These are phyloP conservation scores for Actinidia arguta DNA, from an alignment of 179 eudicot species.

Conservation along the genomic window DNA sequence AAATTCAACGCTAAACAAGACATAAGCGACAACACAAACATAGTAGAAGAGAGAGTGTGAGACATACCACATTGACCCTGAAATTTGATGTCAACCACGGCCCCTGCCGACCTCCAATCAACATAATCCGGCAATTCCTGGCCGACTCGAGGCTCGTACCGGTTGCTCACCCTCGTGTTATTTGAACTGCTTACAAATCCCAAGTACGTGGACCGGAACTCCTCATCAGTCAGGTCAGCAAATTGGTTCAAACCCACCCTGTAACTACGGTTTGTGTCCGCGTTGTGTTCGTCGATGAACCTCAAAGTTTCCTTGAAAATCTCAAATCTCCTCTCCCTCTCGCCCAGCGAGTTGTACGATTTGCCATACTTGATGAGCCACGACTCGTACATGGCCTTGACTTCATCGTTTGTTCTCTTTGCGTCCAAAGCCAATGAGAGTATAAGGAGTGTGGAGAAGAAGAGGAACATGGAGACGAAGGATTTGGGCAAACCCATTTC, in stretches of 20 bases:
- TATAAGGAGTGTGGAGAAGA: too few relatives aligned
- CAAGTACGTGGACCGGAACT: constrained; percentile 62
- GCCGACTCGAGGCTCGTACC: constrained; percentile 44
- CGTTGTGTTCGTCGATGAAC: constrained; percentile 87
- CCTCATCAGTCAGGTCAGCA: constrained; percentile 74
- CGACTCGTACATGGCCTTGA: too few relatives aligned
- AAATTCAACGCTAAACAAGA: too few relatives aligned
- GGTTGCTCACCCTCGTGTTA: too few relatives aligned
- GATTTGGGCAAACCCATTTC: too few relatives aligned
- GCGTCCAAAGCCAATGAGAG: too few relatives aligned
- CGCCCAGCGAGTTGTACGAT: constrained; percentile 65
- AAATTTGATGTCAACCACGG: constrained; percentile 67
- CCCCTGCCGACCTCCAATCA: constrained; percentile 76
- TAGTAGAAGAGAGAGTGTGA: too few relatives aligned
- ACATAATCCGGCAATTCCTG: constrained; percentile 58
- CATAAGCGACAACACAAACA: too few relatives aligned
- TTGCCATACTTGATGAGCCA: constrained; percentile 81
- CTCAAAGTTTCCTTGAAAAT: constrained; percentile 84
- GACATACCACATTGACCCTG: constrained; percentile 75
- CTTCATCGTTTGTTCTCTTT: too few relatives aligned
- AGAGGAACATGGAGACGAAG: too few relatives aligned
- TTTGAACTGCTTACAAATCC: constrained; percentile 57
- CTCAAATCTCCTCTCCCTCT: constrained; percentile 88
- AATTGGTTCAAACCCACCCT: constrained; percentile 85
- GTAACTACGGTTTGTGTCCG: constrained; percentile 58